Percentiles rank a stretch among this genome's conserved stretches.
Conservation (phyloP, 139 green algal genomes). For the Yamagishiella unicocca region DNA sequence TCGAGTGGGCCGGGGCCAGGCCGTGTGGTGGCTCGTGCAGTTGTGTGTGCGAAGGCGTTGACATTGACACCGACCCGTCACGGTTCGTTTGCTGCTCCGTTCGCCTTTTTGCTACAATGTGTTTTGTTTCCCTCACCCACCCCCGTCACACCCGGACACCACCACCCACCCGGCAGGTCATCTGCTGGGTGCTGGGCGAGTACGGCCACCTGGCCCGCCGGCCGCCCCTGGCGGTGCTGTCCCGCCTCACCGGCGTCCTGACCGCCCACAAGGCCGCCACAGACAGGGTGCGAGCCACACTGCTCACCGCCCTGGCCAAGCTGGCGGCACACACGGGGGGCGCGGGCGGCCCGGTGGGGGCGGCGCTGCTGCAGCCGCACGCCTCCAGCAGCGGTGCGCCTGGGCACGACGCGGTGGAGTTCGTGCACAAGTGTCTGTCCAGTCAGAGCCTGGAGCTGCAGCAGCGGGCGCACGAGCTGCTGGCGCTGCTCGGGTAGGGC, state of each 20-base stretch:
- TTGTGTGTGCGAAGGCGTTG: no score
- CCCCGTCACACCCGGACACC: no score
- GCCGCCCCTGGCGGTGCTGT: conserved; percentile 10
- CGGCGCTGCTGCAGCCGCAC: neutral
- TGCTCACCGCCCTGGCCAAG: conserved; percentile 84
- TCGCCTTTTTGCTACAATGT: no score
- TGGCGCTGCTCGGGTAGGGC: conserved; percentile 71
- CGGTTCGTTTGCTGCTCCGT: no score
- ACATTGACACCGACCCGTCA: no score
- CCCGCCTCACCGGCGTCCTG: conserved; percentile 29
- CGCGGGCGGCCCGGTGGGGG: conserved; percentile 11
- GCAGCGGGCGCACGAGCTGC: conserved; percentile 89
- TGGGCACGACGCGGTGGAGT: neutral
- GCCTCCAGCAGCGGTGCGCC: neutral
- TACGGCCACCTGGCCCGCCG: conserved; percentile 78
- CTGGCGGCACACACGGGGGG: conserved; percentile 64
- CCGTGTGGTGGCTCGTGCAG: no score
- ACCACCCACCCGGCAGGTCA: conserved; percentile 57
- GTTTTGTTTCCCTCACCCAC: no score
- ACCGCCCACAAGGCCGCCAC: conserved; percentile 26
- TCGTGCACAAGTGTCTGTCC: conserved; percentile 36
- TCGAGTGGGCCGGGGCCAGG: no score
- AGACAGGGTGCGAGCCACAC: conserved; percentile 50
- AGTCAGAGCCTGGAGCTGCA: conserved; percentile 84
- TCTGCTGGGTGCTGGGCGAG: conserved; percentile 88